Evolutionary conservation across 2,329 filamentous ascomycete species (phyloP).

Genomic region (Trichoderma koningii): DNA sequence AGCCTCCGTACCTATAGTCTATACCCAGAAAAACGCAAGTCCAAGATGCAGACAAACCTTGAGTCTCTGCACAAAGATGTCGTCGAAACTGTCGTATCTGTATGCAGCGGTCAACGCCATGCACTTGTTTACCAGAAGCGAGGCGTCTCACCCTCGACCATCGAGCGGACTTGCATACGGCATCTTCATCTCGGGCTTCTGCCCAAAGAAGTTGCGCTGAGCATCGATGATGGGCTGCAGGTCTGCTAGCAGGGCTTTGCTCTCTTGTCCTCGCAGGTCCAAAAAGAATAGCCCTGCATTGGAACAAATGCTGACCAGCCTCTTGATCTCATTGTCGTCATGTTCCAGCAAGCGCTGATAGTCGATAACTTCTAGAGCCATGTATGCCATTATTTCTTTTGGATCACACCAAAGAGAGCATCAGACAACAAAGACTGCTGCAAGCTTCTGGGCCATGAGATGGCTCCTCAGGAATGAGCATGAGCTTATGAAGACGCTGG

Average conservation of each 20-base stretch:
- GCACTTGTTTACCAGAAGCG: neutral
- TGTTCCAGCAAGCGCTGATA: constrained; percentile 12
- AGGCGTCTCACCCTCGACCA: neutral
- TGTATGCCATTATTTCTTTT: neutral
- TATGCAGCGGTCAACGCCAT: neutral
- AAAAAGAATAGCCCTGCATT: constrained; percentile 7
- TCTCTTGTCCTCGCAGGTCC: neutral
- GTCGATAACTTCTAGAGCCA: constrained; percentile 12
- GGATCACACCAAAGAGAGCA: neutral
- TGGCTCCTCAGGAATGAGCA: neutral
- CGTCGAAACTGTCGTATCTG: constrained; percentile 12
- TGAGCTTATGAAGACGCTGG: neutral
- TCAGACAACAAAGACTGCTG: neutral
- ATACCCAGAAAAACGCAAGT: too few species aligned
- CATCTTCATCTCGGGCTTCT: constrained; percentile 12
- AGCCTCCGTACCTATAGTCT: neutral
- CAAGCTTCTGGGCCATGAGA: neutral
- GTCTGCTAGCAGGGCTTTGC: neutral
- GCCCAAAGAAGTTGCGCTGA: constrained; percentile 12
- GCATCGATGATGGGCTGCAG: constrained; percentile 1
- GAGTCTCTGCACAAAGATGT: constrained; percentile 9
- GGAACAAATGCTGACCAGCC: neutral
- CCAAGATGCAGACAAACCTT: neutral
- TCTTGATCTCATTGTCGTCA: constrained; percentile 6
- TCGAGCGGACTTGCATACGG: constrained; percentile 6